Percentiles rank a stretch among this genome's conserved stretches.
These are phyloP conservation scores for Colletotrichum musicola DNA, from an alignment of 2,329 filamentous ascomycete species.

Conservation along the genomic window DNA sequence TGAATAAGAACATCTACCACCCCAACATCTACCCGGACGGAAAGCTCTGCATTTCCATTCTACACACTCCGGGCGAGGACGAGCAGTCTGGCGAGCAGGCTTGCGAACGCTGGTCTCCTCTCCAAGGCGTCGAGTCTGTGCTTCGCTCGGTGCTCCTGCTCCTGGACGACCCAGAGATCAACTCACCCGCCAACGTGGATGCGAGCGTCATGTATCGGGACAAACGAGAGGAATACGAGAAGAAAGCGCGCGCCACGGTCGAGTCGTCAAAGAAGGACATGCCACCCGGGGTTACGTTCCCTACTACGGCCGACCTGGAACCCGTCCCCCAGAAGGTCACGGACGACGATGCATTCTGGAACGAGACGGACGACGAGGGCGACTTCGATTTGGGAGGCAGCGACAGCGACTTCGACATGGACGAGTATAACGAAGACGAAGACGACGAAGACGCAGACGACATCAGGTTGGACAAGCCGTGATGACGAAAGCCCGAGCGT, in stretches of 20 bases:
- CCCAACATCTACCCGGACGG: constrained; percentile 95
- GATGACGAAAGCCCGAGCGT: background rate
- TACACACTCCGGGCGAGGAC: constrained; percentile 92
- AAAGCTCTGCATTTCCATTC: constrained; percentile 94
- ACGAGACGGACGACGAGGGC: constrained; percentile 79
- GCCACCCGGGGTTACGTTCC: constrained; percentile 84
- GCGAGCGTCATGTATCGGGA: constrained; percentile 89
- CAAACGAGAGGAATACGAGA: constrained; percentile 76
- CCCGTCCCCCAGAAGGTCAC: constrained; percentile 70
- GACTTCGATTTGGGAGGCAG: constrained; percentile 77
- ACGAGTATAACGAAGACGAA: constrained; percentile 70
- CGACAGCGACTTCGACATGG: constrained; percentile 74
- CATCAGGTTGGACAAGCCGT: constrained; percentile 45
- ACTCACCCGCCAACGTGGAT: constrained; percentile 94
- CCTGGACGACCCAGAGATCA: constrained; percentile 93
- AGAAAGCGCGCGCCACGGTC: constrained; percentile 76
- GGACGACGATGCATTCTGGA: constrained; percentile 87
- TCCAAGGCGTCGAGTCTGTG: constrained; percentile 94
- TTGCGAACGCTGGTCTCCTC: constrained; percentile 92
- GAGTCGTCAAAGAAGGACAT: constrained; percentile 83
- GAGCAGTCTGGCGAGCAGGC: constrained; percentile 91
- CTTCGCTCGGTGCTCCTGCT: constrained; percentile 92
- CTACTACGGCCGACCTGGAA: constrained; percentile 74
- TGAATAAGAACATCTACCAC: constrained; percentile 81
- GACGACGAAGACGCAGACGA: constrained; percentile 70